Evolutionary conservation across 352 stramenopile genomes (phyloP), one percentile per base, ranked within the genome.

Genomic region (Aphanomyces cochlioides): DNA sequence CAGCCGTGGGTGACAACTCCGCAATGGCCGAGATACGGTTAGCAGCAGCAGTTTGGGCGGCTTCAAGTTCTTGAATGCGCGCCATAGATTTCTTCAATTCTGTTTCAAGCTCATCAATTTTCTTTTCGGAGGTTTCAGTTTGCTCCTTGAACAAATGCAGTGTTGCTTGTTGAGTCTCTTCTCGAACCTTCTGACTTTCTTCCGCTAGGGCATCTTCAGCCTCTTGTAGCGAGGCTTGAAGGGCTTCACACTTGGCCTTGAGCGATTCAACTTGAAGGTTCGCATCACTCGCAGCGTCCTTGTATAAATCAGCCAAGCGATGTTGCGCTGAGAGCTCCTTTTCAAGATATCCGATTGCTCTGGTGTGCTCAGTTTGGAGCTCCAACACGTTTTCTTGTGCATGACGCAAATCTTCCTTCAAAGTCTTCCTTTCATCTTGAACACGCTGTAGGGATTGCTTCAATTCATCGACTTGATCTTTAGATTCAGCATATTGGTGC

Each of bases 121-220:
- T 79, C 5, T 75, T 67, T 63, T 90, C 85, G 0, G 81, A 90
- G 4, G 75, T 68, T n/a, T 80, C 70, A 1, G 77, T 73, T 59
- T 93, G 85, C 63, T 93, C 81, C 43, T 70, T 78, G 75, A 92
- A 92, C n/a, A 92, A 72, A 56, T 90, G 78, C 64, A 91, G 78
- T 12, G 90, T 84, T 21, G 88, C 79, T 13, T 87, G 70, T 61
- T 90, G 87, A 56, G 82, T 87, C 1, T 80, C 82, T 43, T 91
- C 82, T 8, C 78, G 54, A 17, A 72, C 66, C 54, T 68, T 72
- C 12, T 56, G 64, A 38, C 66, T 89, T 72, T 92, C 82, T 69
- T 77, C 79, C 13, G 75, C 73, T 36, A 90, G 47, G 6, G 80
- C 82, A 37, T 92, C 79, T 56, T 93, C 79, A 6, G 83, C 79